Base-by-base conservation (phyloP, 805 yeast genomes). In the Metschnikowia cubensis region DNA sequence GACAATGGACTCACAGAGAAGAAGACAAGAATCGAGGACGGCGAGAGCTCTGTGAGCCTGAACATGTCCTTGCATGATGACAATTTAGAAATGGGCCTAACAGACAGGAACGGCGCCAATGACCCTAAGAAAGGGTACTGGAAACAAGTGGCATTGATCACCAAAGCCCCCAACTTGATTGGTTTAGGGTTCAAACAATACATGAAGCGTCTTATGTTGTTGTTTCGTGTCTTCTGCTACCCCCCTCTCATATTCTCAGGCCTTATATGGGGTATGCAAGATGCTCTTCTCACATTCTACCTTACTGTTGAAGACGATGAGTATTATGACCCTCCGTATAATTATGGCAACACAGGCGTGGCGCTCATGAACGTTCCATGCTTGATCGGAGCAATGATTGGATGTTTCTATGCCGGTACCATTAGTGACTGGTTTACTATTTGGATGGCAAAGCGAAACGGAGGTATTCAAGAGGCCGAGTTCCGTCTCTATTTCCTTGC, bases 181-280 rank as follows among this genome's bases (percentile, higher is more conserved):
- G 92, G 92, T 0, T 66, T 59, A 21, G 92, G 92, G 1, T 61
- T 85, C 66, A 80, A 77, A 60, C 91, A 86, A 62, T 86, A 86
- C 62, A 56, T 78, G 55, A 63, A 71, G 49, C 78, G 84, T 45
- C 67, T 86, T 29, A 49, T 66, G 14, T 59, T 75, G 52, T 78
- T 79, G 63, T 64, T 81, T 53, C 74, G 81, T 55, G 84, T 83
- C 62, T 81, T 83, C 55, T 70, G 73, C 55, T 82, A 81, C 61
- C 88, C 88, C 2, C 85, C 87, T 2, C 84, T 82, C 13, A 68
- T 84, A 58, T 68, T 81, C 21, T 81, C 87, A 1, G 88, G 89
- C 45, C 52, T 83, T n/a, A 80, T 85, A 55, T 87, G 92, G 92
- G 92, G 92, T 41, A 73, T 82, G 50, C 92, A 86, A 64, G 89